phyloP scores from a whole-genome alignment of 192 early-diverging fungal genomes.

The Gamsiella multidivaricata region DNA sequence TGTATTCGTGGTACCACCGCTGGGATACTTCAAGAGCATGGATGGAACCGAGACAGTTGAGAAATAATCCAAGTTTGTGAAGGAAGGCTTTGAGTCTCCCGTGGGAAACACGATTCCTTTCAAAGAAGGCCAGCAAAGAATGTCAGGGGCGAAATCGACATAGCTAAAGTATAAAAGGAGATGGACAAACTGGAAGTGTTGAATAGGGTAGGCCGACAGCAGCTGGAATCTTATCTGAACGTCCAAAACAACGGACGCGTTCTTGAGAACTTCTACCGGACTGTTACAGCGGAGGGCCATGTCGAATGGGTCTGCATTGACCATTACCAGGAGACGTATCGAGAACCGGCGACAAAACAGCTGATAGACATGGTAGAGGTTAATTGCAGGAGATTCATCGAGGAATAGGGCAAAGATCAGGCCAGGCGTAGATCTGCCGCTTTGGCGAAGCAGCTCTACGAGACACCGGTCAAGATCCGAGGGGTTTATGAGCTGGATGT shows the following conservation, averaged over 20 bases:
- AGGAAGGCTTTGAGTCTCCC: not conserved
- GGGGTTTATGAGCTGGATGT: constrained; percentile 7
- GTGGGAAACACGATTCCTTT: constrained; percentile 18
- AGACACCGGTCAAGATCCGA: not conserved
- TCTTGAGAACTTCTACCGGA: constrained; percentile 19
- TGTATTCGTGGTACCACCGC: not conserved
- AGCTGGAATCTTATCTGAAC: constrained; percentile 2
- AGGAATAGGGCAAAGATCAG: not conserved
- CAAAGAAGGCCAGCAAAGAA: not conserved
- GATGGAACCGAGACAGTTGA: not conserved
- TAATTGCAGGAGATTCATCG: not conserved
- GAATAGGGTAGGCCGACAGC: constrained; percentile 5
- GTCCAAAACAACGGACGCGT: not conserved
- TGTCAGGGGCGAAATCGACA: not conserved
- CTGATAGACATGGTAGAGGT: constrained; percentile 1
- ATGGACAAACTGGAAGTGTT: constrained; percentile 12
- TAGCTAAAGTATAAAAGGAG: not conserved
- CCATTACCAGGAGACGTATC: constrained; percentile 9
- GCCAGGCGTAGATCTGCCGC: not conserved
- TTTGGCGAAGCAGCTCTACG: constrained; percentile 11
- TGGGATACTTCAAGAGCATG: not conserved
- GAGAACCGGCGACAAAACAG: not conserved
- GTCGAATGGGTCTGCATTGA: constrained; percentile 35
- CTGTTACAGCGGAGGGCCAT: constrained; percentile 10
- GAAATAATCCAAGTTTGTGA: not conserved